Conservation (phyloP, 2,329 filamentous ascomycete genomes). For the Basipetospora chlamydospora region DNA sequence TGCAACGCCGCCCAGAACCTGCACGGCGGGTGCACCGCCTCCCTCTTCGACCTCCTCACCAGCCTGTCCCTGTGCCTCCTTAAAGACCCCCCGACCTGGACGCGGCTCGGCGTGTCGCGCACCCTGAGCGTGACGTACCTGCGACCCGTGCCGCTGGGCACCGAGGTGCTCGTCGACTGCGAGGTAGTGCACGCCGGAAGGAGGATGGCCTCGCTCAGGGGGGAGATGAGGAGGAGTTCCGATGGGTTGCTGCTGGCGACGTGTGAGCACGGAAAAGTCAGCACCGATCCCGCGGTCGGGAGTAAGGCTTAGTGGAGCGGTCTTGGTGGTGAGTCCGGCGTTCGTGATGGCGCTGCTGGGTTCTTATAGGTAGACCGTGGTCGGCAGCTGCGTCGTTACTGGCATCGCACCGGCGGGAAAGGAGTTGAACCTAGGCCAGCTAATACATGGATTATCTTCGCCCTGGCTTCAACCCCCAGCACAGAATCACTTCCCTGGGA, state of each 20-base stretch:
- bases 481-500: too few species aligned
- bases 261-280: slow-evolving; percentile 52
- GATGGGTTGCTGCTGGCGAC: slow-evolving; percentile 39
- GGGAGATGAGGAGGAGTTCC: slow-evolving; percentile 36
- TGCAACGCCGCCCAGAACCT: slow-evolving; percentile 39
- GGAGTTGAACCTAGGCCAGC: too few species aligned
- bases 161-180: slow-evolving; percentile 36
- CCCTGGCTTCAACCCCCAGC: too few species aligned
- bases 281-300: too few species aligned
- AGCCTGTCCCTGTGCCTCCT: slow-evolving; percentile 42
- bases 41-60: slow-evolving; percentile 54
- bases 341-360: too few species aligned
- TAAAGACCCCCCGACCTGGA: slow-evolving; percentile 39
- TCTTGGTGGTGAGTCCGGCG: too few species aligned
- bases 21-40: slow-evolving; percentile 49
- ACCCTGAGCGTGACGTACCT: slow-evolving; percentile 55
- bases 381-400: too few species aligned
- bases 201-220: slow-evolving; percentile 36
- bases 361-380: too few species aligned
- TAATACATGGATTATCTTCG: too few species aligned
- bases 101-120: slow-evolving; percentile 47
- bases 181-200: slow-evolving; percentile 44
- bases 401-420: too few species aligned
- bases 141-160: slow-evolving; percentile 40
- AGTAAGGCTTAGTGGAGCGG: too few species aligned